Evolutionary conservation across 2,329 filamentous ascomycete species (phyloP), one percentile per base, ranked within the genome.

Genomic region (Cladobotryum mycophilum): DNA sequence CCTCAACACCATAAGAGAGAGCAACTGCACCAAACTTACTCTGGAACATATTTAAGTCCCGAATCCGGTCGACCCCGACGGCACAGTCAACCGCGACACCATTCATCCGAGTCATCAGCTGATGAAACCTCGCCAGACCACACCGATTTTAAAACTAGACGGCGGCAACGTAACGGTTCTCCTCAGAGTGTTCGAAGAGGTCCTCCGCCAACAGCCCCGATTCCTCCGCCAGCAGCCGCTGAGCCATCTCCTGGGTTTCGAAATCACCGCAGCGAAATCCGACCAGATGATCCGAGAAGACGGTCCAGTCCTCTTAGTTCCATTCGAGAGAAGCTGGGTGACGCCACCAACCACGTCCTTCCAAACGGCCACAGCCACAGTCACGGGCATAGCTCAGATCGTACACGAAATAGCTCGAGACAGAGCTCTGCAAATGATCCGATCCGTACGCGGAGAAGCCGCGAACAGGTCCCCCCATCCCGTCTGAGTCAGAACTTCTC

Each of bases 31-130:
- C 62, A 63, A 45, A 45, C 58, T 35, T 62, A 62, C 48, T 63
- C 63, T 45, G 52, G 58, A 35, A 37, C 61, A 49, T 58, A 75
- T 48, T 56, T 72, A 13, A 68, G 70, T 38, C 63, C 71, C 7
- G 60, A 67, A 33, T 41, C 56, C 9, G 62, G 56, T 53, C 61
- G 65, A 44, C 63, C 61, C 15, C 71, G 77, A 17, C 65, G 75
- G 30, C 75, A 79, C 57, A 79, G 76, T 56, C 76, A 79, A 48
- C 74, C 76, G 0, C 67, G 72, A 30, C 69, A 70, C 45, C 62
- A 66, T 41, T 71, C 70, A 18, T 70, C 69, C 3, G 63, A 65
- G 13, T 68, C 70, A 2, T 73, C 72, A n/a, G 71, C 72, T 2
- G 69, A 72, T 2, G 71, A 73, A 15, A 57, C 59, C n/a, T 52